Percentiles rank a stretch among this genome's conserved stretches.
Conservation (phyloP, 441 rosid species). For the Pelargonium myrrhifolium region DNA sequence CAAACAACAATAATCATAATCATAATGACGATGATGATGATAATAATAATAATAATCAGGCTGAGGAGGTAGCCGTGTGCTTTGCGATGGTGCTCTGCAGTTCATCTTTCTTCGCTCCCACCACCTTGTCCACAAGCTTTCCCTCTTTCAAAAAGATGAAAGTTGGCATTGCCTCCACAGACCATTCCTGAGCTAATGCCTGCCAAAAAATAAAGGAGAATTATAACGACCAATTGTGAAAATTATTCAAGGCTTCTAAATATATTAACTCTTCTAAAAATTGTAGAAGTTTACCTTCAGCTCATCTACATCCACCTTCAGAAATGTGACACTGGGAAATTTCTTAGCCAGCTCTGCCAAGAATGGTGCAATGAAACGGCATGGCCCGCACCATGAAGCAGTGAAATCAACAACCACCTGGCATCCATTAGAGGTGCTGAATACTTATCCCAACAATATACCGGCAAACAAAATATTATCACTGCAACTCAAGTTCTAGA, state of each 20-base stretch:
- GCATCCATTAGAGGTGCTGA: neutral
- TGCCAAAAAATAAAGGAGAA: constrained; percentile 22
- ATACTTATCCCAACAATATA: too few relatives aligned
- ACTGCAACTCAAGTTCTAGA: too few relatives aligned
- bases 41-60: neutral
- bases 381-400: constrained; percentile 92
- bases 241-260: neutral
- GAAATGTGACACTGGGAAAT: constrained; percentile 49
- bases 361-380: constrained; percentile 75
- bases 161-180: constrained; percentile 85
- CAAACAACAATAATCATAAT: constrained; percentile 14
- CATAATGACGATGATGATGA: too few relatives aligned
- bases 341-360: constrained; percentile 73
- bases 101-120: constrained; percentile 80
- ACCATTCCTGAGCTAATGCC: constrained; percentile 77
- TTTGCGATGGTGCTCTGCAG: constrained; percentile 55
- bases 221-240: neutral
- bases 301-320: constrained; percentile 86
- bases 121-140: constrained; percentile 66
- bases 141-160: constrained; percentile 77
- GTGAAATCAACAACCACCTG: constrained; percentile 84
- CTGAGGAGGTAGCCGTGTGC: constrained; percentile 39
- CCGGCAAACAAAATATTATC: too few relatives aligned
- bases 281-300: constrained; percentile 34
- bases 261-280: neutral